Evolutionary conservation across 495 filamentous ascomycete species (phyloP).

Genomic region (Hyphodiscus hymeniophilus): DNA sequence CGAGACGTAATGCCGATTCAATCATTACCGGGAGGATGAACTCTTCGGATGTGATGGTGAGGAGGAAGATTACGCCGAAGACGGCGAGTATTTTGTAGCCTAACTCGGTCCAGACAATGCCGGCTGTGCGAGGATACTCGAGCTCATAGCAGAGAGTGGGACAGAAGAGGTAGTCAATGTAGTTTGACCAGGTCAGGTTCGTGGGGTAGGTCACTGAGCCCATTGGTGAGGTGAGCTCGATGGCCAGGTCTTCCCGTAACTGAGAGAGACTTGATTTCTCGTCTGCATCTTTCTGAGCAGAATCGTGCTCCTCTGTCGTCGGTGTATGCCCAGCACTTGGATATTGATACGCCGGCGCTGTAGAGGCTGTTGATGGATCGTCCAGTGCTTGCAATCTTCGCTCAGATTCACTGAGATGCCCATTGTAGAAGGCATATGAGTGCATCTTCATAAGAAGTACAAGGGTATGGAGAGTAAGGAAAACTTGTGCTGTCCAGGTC

Average conservation of each 20-base stretch:
- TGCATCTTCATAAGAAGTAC: constrained; percentile 97
- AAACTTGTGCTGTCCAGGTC: constrained; percentile 93
- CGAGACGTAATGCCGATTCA: constrained; percentile 63
- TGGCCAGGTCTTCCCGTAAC: constrained; percentile 79
- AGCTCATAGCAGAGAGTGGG: constrained; percentile 97
- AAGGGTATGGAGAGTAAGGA: constrained; percentile 84
- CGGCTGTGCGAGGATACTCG: constrained; percentile 78
- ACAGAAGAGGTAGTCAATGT: constrained; percentile 80
- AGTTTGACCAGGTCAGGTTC: constrained; percentile 78
- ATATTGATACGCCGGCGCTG: constrained; percentile 64
- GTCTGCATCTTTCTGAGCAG: constrained; percentile 23
- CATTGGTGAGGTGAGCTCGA: constrained; percentile 81
- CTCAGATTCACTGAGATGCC: constrained; percentile 82
- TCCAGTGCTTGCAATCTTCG: constrained; percentile 73
- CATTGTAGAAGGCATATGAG: constrained; percentile 96
- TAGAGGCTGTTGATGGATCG: constrained; percentile 59
- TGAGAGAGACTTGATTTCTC: constrained; percentile 46
- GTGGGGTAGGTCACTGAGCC: constrained; percentile 85
- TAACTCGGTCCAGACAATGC: constrained; percentile 72
- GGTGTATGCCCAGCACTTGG: constrained; percentile 51
- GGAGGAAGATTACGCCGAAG: constrained; percentile 92
- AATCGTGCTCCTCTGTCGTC: constrained; percentile 9
- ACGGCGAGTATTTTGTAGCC: constrained; percentile 80
- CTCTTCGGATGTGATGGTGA: constrained; percentile 87
- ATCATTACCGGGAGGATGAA: constrained; percentile 87